Conservation (phyloP, 1,284 basidiomycete species). For the Cystobasidiaceae sp. region DNA sequence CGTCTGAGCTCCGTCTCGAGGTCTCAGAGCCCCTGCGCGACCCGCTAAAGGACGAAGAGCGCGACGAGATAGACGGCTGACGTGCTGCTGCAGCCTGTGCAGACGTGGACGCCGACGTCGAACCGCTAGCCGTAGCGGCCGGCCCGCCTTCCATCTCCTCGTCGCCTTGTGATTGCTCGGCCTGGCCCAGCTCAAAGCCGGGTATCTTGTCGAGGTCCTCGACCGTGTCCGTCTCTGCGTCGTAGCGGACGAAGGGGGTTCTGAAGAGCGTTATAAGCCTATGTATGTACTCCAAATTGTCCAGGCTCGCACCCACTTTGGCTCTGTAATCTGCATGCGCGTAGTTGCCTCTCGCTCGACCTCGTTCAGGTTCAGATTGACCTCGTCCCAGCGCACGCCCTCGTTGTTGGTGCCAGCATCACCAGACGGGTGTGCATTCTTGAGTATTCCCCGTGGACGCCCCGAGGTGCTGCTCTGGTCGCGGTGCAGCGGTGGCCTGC, state of each 20-base stretch:
- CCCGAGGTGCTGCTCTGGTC: slow-evolving; percentile 17
- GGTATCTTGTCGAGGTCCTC: slow-evolving; percentile 44
- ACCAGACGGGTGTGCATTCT: slow-evolving; percentile 31
- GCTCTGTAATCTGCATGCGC: slow-evolving; percentile 42
- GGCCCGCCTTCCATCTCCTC: no score
- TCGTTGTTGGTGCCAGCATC: neutral
- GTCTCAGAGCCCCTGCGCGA: slow-evolving; percentile 35
- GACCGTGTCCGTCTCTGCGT: slow-evolving; percentile 43
- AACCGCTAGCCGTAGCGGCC: no score
- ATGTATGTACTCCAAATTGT: no score
- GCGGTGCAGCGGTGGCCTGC: slow-evolving; percentile 1
- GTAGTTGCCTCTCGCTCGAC: slow-evolving; percentile 34
- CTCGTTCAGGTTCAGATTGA: slow-evolving; percentile 41
- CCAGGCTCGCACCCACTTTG: slow-evolving; percentile 33
- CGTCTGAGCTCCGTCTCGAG: slow-evolving; percentile 40
- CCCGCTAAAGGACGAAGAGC: slow-evolving; percentile 27
- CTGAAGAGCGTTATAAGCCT: no score
- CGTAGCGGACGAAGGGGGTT: slow-evolving; percentile 40
- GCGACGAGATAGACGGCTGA: slow-evolving; percentile 7
- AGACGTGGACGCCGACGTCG: no score
- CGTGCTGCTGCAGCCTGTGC: neutral
- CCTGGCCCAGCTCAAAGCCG: slow-evolving; percentile 41
- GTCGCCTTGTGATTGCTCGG: no score
- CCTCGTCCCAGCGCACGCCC: slow-evolving; percentile 40
- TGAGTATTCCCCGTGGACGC: slow-evolving; percentile 39